These are phyloP conservation scores for Whalleya microplaca DNA, from an alignment of 2,329 filamentous ascomycete species.

Conservation along the genomic window DNA sequence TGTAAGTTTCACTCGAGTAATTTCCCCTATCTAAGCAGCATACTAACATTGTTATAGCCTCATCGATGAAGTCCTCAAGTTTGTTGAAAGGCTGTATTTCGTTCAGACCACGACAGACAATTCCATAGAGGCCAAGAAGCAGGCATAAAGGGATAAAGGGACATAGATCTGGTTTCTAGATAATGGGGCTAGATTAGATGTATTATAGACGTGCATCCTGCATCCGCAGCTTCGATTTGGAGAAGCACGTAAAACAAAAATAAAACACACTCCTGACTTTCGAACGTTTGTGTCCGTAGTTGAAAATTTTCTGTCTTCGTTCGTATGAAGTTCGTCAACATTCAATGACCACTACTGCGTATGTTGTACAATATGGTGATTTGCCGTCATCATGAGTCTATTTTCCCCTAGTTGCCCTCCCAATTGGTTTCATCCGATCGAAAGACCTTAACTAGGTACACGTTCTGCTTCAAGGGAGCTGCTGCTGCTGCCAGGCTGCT, in stretches of 20 bases:
- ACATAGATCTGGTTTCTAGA: conserved; percentile 42
- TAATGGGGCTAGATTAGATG: conserved; percentile 34
- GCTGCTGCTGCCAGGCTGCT: no score
- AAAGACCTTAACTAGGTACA: neutral
- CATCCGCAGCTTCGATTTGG: neutral
- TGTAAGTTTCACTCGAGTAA: conserved; percentile 62
- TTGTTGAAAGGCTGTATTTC: conserved; percentile 71
- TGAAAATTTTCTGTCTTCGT: neutral
- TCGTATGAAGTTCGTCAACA: neutral
- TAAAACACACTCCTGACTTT: neutral
- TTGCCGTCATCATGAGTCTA: neutral
- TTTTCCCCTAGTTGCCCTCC: neutral
- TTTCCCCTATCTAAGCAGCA: neutral
- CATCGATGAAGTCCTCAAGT: conserved; percentile 84
- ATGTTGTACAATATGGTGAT: neutral
- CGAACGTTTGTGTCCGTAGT: neutral
- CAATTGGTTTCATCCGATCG: neutral
- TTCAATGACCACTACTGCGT: neutral
- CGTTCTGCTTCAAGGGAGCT: neutral
- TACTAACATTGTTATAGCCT: conserved; percentile 52
- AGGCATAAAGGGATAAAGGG: conserved; percentile 39
- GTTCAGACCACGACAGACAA: conserved; percentile 51
- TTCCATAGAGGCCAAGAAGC: conserved; percentile 55
- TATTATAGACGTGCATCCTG: conserved; percentile 28
- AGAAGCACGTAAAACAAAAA: conserved; percentile 2